Evolutionary conservation across 495 filamentous ascomycete species (phyloP).

Genomic region (Aspergillus bridgeri): DNA sequence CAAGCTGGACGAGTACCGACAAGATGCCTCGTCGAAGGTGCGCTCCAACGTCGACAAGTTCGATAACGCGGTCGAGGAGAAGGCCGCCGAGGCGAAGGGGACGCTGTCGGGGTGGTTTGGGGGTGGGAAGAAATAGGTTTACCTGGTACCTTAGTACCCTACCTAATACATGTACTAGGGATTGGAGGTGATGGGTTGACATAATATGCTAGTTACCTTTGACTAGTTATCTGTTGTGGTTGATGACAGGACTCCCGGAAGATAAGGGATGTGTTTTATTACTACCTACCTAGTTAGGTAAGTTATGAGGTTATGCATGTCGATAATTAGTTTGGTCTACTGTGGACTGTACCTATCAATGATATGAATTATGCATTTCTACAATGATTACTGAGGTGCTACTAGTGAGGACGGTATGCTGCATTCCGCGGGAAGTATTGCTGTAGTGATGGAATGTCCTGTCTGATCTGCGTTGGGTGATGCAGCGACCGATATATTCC

Average conservation of each 20-base stretch:
- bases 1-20: conserved; percentile 62
- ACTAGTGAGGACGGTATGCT: conserved; percentile 2
- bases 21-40: conserved; percentile 35
- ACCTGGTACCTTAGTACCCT: no score
- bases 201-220: no score
- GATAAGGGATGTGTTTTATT: not conserved
- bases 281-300: not conserved
- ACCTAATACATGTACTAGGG: not conserved
- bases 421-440: conserved; percentile 26
- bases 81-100: conserved; percentile 74
- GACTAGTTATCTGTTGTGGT: no score
- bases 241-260: not conserved
- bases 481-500: no score
- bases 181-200: not conserved
- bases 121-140: conserved; percentile 50
- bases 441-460: conserved; percentile 32
- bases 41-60: conserved; percentile 44
- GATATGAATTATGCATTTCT: no score
- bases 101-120: conserved; percentile 79
- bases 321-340: not conserved
- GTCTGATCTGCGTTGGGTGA: not conserved
- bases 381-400: no score
- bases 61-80: conserved; percentile 73
- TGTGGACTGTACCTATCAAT: not conserved
- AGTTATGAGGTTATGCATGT: not conserved